Percentiles rank a stretch among this genome's conserved stretches.
phyloP scores from a whole-genome alignment of 306 rosid genomes.

The Begonia peltatifolia region DNA sequence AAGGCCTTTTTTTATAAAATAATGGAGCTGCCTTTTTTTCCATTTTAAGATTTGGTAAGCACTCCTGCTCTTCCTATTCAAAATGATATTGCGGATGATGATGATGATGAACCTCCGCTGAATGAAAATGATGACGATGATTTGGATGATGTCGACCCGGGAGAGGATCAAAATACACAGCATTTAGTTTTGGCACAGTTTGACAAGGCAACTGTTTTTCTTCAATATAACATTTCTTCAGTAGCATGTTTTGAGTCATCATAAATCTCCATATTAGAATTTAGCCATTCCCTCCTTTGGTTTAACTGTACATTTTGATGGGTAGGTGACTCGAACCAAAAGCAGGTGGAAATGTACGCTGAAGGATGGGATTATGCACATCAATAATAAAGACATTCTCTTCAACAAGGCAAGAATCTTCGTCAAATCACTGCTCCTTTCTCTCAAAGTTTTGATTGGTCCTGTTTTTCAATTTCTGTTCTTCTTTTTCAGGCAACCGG shows the following conservation, averaged over 20 bases:
- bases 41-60: conserved; percentile 46
- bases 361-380: conserved; percentile 97
- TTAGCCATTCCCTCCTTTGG: conserved; percentile 6
- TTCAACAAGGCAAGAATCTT: conserved; percentile 62
- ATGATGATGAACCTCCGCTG: conserved; percentile 82
- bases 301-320: conserved; percentile 7
- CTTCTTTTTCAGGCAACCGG: conserved; percentile 67
- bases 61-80: conserved; percentile 58
- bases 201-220: conserved; percentile 51
- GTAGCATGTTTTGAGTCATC: too few relatives aligned
- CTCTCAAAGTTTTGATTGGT: conserved; percentile 2
- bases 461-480: not conserved
- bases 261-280: not conserved
- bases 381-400: conserved; percentile 87
- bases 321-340: conserved; percentile 92
- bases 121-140: conserved; percentile 96
- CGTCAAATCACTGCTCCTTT: conserved; percentile 8
- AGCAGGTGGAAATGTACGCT: conserved; percentile 96
- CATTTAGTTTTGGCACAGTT: conserved; percentile 97
- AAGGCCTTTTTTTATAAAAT: not conserved
- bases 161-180: conserved; percentile 68
- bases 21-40: conserved; percentile 2
- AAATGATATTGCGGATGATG: conserved; percentile 40
- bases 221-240: too few relatives aligned
- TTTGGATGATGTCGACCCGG: conserved; percentile 80